These are phyloP conservation scores for Fusarium lyarnte DNA, from an alignment of 2,329 filamentous ascomycete genomes.

Conservation along the genomic window DNA sequence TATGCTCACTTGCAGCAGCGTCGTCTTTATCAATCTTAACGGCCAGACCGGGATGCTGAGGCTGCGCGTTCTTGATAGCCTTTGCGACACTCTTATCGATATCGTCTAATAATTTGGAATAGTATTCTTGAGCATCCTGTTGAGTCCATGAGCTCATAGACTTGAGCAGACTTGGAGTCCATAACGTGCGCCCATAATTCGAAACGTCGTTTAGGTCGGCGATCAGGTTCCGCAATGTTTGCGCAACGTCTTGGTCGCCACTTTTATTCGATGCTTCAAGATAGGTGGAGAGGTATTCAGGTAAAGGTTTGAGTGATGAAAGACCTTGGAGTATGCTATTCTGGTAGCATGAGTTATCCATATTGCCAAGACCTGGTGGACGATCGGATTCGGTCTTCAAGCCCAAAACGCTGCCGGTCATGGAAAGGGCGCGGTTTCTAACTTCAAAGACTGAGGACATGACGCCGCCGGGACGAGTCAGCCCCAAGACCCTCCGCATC, in stretches of 20 bases:
- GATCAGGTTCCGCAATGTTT: slow-evolving; percentile 71
- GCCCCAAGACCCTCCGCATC: slow-evolving; percentile 69
- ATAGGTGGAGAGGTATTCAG: slow-evolving; percentile 68
- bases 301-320: slow-evolving; percentile 77
- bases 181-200: slow-evolving; percentile 80
- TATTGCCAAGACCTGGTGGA: slow-evolving; percentile 82
- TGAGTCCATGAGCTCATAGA: slow-evolving; percentile 96
- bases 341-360: slow-evolving; percentile 96
- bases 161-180: slow-evolving; percentile 84
- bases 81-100: slow-evolving; percentile 79
- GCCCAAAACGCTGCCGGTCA: slow-evolving; percentile 57
- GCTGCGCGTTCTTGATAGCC: slow-evolving; percentile 48
- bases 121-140: slow-evolving; percentile 98
- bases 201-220: slow-evolving; percentile 73
- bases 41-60: slow-evolving; percentile 52
- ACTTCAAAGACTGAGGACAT: slow-evolving; percentile 67
- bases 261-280: slow-evolving; percentile 45
- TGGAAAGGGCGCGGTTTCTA: slow-evolving; percentile 64
- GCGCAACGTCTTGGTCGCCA: slow-evolving; percentile 51
- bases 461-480: slow-evolving; percentile 63
- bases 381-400: slow-evolving; percentile 54
- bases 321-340: slow-evolving; percentile 93
- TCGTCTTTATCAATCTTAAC: slow-evolving; percentile 53
- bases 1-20: slow-evolving; percentile 57
- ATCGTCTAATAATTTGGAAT: slow-evolving; percentile 86